Evolutionary conservation across 148 eudicot genomes (phyloP), one percentile per base, ranked within the genome.

Genomic region (Rhododendron vialii): DNA sequence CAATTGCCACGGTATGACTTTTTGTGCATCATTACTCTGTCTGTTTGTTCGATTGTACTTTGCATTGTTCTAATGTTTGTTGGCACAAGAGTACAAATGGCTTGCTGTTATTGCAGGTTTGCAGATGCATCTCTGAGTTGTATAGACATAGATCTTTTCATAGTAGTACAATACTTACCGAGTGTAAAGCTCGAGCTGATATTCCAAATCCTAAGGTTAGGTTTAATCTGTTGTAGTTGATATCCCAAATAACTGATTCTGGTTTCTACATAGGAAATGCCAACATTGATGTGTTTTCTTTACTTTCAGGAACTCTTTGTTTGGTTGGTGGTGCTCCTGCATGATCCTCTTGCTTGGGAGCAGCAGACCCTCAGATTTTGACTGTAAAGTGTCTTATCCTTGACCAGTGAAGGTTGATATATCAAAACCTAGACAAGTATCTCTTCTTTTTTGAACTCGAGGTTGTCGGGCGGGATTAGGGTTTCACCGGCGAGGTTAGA

Each of bases 101-200:
- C 69, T 81, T 53, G 26, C 83, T 81, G 35, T 59, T 80, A 83
- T 84, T 86, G 82, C 89, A 95, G 99, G 98, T 97, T 86, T 97
- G 99, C 93, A 94, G 96, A 92, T 97, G 99, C 94, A 94, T 97
- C 87, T 92, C 98, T 67, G 98, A 97, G 89, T 87, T 97, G 87
- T 97, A 95, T 91, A 90, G 93, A 88, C 91, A 88, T 74, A 93
- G 93, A 89, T 86, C 90, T 85, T 86, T 85, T 82, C 85, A 86
- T 89, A 88, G 0, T 41, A 41, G 85, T 89, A 78, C 89, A 63
- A 93, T 95, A 95, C 92, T 92, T 85, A 88, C 87, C 50, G 98
- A 96, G 82, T 96, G 93, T 85, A 93, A 91, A 91, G 91, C 98
- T 90, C 94, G 98, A 79, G 86, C 75, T 83, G 98, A 96, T 91